Percentiles rank a stretch among this genome's conserved stretches.
These are phyloP conservation scores for Leucosporidium yakuticum DNA, from an alignment of 768 basidiomycete genomes.

Conservation along the genomic window DNA sequence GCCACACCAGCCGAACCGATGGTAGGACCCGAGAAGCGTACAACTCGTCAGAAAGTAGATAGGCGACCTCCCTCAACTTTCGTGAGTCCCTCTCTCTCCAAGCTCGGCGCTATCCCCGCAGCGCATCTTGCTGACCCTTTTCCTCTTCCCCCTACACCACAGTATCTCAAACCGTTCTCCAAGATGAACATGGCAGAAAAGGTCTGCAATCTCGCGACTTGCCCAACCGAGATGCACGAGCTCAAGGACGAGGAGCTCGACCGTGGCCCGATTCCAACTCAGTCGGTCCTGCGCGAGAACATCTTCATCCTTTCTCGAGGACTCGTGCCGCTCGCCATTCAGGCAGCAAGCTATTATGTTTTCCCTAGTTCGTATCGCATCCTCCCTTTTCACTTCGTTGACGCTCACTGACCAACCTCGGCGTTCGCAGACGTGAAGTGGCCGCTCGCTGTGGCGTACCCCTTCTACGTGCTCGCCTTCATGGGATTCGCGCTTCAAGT, in stretches of 20 bases:
- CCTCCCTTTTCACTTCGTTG: background rate
- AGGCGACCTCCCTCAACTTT: no score
- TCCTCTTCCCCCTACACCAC: background rate
- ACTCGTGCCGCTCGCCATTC: constrained; percentile 9
- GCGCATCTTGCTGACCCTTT: background rate
- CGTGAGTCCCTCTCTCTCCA: no score
- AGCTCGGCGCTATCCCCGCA: no score
- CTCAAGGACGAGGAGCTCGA: constrained; percentile 19
- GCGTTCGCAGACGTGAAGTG: constrained; percentile 8
- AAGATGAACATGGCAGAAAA: constrained; percentile 22
- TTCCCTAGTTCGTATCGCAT: constrained; percentile 7
- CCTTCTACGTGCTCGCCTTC: constrained; percentile 14
- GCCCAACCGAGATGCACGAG: constrained; percentile 20
- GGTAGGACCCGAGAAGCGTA: no score
- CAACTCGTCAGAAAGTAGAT: no score
- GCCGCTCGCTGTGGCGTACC: constrained; percentile 16
- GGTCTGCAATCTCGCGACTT: constrained; percentile 23
- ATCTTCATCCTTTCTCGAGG: constrained; percentile 17
- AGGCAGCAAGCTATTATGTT: constrained; percentile 1
- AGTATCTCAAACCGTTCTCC: constrained; percentile 20
- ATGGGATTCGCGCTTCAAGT: constrained; percentile 14
- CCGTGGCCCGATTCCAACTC: constrained; percentile 12
- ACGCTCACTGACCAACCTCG: background rate
- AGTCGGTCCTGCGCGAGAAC: constrained; percentile 13
- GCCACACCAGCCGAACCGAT: no score